phyloP scores from a whole-genome alignment of 768 basidiomycete species.

The Collybia sp. region DNA sequence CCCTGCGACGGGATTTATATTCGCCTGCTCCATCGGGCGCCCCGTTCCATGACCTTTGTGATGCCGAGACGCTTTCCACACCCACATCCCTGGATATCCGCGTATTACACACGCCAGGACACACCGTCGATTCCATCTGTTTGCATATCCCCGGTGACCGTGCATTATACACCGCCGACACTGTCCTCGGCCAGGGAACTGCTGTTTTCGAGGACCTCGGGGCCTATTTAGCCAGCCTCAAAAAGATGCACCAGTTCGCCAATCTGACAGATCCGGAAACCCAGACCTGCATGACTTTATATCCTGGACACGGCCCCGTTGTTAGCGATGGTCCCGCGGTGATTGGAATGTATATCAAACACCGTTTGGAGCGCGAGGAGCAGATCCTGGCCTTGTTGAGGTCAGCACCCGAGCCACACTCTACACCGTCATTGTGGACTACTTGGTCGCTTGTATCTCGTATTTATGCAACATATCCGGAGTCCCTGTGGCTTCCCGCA shows the following conservation, averaged over 20 bases:
- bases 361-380: conserved; percentile 76
- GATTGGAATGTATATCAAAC: conserved; percentile 70
- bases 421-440: conserved; percentile 35
- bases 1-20: conserved; percentile 40
- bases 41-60: conserved; percentile 52
- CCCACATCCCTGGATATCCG: conserved; percentile 38
- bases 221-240: conserved; percentile 62
- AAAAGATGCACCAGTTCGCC: conserved; percentile 46
- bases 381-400: conserved; percentile 62
- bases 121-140: conserved; percentile 82
- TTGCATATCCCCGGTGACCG: conserved; percentile 65
- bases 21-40: conserved; percentile 35
- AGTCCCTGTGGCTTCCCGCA: conserved; percentile 67
- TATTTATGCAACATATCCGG: conserved; percentile 72
- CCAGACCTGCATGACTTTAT: conserved; percentile 34
- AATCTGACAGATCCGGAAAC: conserved; percentile 26
- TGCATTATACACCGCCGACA: conserved; percentile 87
- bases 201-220: conserved; percentile 84
- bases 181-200: conserved; percentile 86
- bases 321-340: conserved; percentile 55
- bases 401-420: conserved; percentile 21
- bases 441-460: conserved; percentile 60
- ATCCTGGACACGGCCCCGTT: conserved; percentile 88
- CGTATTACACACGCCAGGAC: conserved; percentile 85
- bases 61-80: conserved; percentile 43